These are phyloP conservation scores for Trichoderma koningiopsis DNA, from an alignment of 2,329 filamentous ascomycete genomes.

Conservation along the genomic window DNA sequence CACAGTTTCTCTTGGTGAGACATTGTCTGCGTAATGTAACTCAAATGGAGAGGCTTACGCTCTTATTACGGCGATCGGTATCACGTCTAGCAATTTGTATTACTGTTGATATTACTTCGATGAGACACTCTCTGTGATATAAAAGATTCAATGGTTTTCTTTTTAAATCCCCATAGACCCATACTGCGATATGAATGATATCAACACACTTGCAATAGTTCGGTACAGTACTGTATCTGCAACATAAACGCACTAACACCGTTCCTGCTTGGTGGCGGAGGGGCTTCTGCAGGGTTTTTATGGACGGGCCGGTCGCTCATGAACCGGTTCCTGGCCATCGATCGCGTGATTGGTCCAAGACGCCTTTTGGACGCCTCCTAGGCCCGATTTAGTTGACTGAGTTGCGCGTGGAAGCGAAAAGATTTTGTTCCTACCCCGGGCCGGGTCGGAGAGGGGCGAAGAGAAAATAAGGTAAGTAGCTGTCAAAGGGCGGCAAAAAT, in stretches of 20 bases:
- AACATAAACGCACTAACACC: neutral
- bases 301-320: constrained; percentile 20
- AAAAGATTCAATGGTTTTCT: neutral
- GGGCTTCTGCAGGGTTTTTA: constrained; percentile 12
- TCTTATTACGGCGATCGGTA: neutral
- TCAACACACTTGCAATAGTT: neutral
- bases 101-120: neutral
- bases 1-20: neutral
- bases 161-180: no score
- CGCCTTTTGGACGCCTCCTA: neutral
- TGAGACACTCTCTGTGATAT: neutral
- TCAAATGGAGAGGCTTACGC: neutral
- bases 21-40: neutral
- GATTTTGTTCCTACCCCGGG: neutral
- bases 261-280: constrained; percentile 20
- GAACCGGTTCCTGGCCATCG: neutral
- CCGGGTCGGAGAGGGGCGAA: constrained; percentile 5
- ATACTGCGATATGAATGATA: no score
- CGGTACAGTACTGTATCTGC: neutral
- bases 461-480: neutral
- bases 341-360: neutral
- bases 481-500: constrained; percentile 6
- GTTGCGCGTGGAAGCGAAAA: constrained; percentile 15
- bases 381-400: neutral
- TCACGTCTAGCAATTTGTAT: neutral